Conservation (phyloP, 2,329 filamentous ascomycete genomes). For the Raffaelea albimanens region DNA sequence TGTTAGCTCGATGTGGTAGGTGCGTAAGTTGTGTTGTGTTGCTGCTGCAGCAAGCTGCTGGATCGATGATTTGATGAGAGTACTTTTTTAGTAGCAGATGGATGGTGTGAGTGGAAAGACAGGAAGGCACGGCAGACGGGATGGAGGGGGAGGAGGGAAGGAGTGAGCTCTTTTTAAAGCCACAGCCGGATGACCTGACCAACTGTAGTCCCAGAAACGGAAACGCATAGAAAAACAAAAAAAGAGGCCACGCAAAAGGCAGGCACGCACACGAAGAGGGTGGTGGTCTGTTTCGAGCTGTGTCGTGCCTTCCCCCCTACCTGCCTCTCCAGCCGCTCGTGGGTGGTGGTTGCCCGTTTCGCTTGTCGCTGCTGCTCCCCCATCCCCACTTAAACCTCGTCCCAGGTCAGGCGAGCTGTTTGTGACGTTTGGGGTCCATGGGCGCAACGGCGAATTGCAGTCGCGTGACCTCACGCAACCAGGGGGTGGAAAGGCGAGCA, state of each 20-base stretch:
- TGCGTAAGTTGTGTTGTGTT: too few relatives aligned
- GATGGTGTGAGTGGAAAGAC: neutral
- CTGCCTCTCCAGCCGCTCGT: neutral
- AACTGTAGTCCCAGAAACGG: neutral
- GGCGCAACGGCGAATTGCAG: neutral
- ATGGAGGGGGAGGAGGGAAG: neutral
- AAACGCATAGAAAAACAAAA: too few relatives aligned
- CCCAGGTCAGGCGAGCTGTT: slow-evolving; percentile 6
- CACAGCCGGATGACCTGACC: neutral
- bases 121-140: neutral
- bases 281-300: too few relatives aligned
- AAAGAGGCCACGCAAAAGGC: neutral
- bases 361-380: neutral
- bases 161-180: neutral
- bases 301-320: too few relatives aligned
- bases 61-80: too few relatives aligned
- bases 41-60: too few relatives aligned
- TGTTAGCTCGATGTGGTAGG: too few relatives aligned
- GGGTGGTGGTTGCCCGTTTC: neutral
- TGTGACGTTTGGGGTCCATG: neutral
- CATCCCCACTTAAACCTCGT: neutral
- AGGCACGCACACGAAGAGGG: neutral
- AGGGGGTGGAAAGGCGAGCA: neutral
- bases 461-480: slow-evolving; percentile 7
- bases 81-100: too few relatives aligned